Conservation (phyloP, 129 eudicot species). For the Daucus carota region DNA sequence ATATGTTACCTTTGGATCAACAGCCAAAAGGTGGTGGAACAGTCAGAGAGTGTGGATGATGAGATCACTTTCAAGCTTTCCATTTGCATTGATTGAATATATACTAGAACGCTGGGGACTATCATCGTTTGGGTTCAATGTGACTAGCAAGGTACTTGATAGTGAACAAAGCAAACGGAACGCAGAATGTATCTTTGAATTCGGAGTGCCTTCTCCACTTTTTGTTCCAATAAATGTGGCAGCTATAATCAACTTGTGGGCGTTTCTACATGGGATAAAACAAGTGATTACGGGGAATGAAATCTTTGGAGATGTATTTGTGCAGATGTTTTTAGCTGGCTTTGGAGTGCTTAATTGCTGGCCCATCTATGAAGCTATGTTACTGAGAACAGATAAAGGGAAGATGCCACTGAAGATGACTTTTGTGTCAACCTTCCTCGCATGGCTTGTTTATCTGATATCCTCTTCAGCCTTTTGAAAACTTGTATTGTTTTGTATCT, state of each 20-base stretch:
- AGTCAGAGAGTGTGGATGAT: too few relatives aligned
- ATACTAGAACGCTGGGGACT: too few relatives aligned
- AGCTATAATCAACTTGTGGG: conserved; percentile 13
- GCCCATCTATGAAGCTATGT: conserved; percentile 62
- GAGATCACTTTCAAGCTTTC: too few relatives aligned
- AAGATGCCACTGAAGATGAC: conserved; percentile 47
- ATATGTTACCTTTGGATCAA: too few relatives aligned
- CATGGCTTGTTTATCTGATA: conserved; percentile 16
- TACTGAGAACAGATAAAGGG: conserved; percentile 43
- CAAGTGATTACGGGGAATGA: conserved; percentile 3
- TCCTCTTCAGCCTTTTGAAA: neutral
- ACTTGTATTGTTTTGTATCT: neutral
- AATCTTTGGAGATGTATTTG: conserved; percentile 9
- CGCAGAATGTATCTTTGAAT: too few relatives aligned
- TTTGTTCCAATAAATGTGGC: too few relatives aligned
- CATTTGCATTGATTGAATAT: too few relatives aligned
- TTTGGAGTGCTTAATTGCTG: conserved; percentile 45
- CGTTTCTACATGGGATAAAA: conserved; percentile 13
- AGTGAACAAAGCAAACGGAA: too few relatives aligned
- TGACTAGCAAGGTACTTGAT: too few relatives aligned
- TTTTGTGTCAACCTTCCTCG: conserved; percentile 20
- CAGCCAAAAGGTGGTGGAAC: too few relatives aligned
- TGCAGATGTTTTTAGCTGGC: conserved; percentile 43
- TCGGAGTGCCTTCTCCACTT: too few relatives aligned
- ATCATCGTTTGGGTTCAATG: too few relatives aligned